phyloP scores from a whole-genome alignment of 495 filamentous ascomycete genomes.

The Lentithecium fluviatile region DNA sequence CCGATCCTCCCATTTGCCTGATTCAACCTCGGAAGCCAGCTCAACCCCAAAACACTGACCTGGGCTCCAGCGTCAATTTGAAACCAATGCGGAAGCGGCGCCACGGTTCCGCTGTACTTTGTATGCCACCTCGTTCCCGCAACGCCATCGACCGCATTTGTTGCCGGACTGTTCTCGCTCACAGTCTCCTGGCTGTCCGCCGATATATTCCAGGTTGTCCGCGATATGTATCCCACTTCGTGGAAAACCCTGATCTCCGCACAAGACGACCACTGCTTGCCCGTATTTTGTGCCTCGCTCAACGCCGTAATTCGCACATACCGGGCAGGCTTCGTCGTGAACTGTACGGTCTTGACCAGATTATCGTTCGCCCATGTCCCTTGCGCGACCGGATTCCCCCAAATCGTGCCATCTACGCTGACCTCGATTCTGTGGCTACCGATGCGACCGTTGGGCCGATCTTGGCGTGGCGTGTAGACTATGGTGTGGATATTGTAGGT shows the following conservation, averaged over 20 bases:
- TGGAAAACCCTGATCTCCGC: conserved; percentile 28
- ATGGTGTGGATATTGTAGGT: conserved; percentile 38
- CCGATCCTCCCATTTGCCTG: conserved; percentile 44
- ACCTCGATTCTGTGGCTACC: conserved; percentile 45
- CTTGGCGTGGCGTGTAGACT: conserved; percentile 39
- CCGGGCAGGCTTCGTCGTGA: conserved; percentile 12
- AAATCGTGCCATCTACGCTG: conserved; percentile 46
- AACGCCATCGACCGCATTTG: conserved; percentile 21
- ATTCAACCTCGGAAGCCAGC: conserved; percentile 39
- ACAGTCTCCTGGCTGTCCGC: conserved; percentile 18
- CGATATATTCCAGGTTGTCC: conserved; percentile 13
- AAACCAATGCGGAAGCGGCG: conserved; percentile 23
- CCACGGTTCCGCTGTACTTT: neutral
- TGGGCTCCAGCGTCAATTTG: conserved; percentile 16
- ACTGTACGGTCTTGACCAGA: conserved; percentile 16
- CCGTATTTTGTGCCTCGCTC: conserved; percentile 15
- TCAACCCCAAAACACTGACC: conserved; percentile 12
- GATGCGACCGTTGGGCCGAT: conserved; percentile 44
- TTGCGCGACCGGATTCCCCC: conserved; percentile 9
- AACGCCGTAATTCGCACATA: conserved; percentile 28
- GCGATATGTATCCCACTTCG: conserved; percentile 1
- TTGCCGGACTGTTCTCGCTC: neutral
- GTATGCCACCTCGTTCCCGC: conserved; percentile 24
- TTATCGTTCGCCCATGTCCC: conserved; percentile 15
- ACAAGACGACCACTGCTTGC: conserved; percentile 4